phyloP scores from a whole-genome alignment of 2,329 filamentous ascomycete species.

The Fusarium albidum region DNA sequence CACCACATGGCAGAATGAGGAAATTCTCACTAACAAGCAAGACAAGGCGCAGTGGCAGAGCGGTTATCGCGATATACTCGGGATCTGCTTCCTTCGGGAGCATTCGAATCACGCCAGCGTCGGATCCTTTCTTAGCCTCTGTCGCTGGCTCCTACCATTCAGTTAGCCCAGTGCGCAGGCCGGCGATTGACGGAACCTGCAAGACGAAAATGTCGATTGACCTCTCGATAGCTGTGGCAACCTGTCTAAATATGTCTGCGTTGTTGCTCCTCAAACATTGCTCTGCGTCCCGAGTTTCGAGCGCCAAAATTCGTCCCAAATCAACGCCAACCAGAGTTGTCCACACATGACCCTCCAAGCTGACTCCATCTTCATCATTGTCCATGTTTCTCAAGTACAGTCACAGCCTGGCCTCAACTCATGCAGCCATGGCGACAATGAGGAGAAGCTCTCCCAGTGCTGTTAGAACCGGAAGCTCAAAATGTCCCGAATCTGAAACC shows the following conservation, averaged over 20 bases:
- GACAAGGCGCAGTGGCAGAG: no score
- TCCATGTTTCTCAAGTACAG: not conserved
- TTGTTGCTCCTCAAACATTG: not conserved
- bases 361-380: not conserved
- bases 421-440: conserved; percentile 34
- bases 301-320: conserved; percentile 22
- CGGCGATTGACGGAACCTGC: no score
- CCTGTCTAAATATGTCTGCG: not conserved
- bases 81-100: no score
- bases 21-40: no score
- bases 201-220: no score
- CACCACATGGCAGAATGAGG: no score
- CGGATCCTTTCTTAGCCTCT: no score
- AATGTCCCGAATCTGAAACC: conserved; percentile 38
- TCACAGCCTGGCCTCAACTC: not conserved
- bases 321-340: conserved; percentile 11
- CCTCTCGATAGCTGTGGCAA: not conserved
- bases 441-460: conserved; percentile 39
- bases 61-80: no score
- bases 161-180: no score
- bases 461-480: conserved; percentile 31
- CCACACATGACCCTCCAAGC: conserved; percentile 1
- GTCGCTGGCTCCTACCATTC: no score
- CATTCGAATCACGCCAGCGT: no score
- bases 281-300: not conserved